Evolutionary conservation across 2,329 filamentous ascomycete genomes (phyloP).

Genomic region (Xylariaceae sp.): DNA sequence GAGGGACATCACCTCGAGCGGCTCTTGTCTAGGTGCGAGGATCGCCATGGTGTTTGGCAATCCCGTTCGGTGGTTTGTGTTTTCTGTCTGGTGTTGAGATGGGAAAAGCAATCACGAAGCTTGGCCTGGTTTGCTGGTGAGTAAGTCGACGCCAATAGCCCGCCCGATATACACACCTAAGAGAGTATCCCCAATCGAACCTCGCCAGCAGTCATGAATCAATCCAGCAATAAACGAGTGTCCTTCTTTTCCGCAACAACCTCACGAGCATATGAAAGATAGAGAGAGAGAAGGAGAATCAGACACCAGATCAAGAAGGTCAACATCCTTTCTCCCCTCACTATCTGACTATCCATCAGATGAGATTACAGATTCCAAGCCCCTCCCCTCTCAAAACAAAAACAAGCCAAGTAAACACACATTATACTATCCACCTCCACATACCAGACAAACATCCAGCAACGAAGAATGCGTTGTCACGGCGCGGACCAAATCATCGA

Average conservation of each 20-base stretch:
- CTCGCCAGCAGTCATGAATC: too few relatives aligned
- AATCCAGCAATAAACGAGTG: too few relatives aligned
- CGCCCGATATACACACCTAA: not conserved
- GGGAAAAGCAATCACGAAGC: too few relatives aligned
- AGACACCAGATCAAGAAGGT: too few relatives aligned
- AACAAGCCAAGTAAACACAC: not conserved
- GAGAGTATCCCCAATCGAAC: too few relatives aligned
- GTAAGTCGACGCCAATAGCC: too few relatives aligned
- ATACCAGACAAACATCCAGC: not conserved
- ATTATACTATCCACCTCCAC: not conserved
- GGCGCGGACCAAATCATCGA: not conserved
- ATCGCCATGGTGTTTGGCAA: not conserved
- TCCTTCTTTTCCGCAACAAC: too few relatives aligned
- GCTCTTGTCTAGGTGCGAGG: not conserved
- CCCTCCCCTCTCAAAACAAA: not conserved
- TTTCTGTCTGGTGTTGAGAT: not conserved
- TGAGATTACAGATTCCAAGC: not conserved
- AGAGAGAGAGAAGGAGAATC: too few relatives aligned
- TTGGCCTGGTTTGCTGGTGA: too few relatives aligned
- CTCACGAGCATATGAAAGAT: too few relatives aligned
- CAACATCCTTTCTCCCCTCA: too few relatives aligned
- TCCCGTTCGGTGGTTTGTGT: not conserved
- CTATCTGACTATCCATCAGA: too few relatives aligned
- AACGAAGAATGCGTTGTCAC: slow-evolving; percentile 16
- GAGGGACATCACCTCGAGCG: not conserved